phyloP scores from a whole-genome alignment of 140 eudicot genomes.

The Erigeron philadelphicus region DNA sequence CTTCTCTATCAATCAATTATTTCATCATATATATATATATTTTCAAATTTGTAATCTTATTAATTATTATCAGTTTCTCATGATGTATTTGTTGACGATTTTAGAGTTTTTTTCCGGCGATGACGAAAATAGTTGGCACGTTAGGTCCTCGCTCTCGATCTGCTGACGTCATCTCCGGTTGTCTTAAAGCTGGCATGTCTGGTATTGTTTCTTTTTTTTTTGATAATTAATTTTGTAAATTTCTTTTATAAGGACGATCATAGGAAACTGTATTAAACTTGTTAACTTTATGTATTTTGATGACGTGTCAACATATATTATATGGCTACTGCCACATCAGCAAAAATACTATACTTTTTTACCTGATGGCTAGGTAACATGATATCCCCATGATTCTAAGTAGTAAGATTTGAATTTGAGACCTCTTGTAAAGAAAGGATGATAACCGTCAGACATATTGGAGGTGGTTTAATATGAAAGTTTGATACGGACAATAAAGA shows the following conservation, averaged over 20 bases:
- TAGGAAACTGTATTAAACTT: too few relatives aligned
- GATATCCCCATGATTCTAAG: too few relatives aligned
- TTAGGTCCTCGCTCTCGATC: constrained; percentile 76
- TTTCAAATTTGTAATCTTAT: neutral
- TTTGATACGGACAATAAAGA: too few relatives aligned
- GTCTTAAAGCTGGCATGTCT: constrained; percentile 91
- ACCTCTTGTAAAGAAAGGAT: too few relatives aligned
- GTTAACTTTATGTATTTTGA: too few relatives aligned
- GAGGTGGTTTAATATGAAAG: too few relatives aligned
- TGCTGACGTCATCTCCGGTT: constrained; percentile 62
- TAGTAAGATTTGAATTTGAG: too few relatives aligned
- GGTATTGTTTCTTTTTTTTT: constrained; percentile 37
- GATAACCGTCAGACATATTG: too few relatives aligned
- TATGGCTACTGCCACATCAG: too few relatives aligned
- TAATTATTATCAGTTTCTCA: neutral
- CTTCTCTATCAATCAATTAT: neutral
- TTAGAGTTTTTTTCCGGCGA: constrained; percentile 75
- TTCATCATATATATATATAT: neutral
- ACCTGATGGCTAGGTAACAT: too few relatives aligned
- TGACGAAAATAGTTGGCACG: constrained; percentile 95
- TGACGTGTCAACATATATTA: too few relatives aligned
- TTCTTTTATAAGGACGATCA: neutral
- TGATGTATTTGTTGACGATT: constrained; percentile 1
- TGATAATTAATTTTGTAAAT: neutral
- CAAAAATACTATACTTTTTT: too few relatives aligned